A percentile compares a stretch with the other conserved stretches of the same genome.
phyloP scores from a whole-genome alignment of 148 eudicot species.

The Diospyros lotus region DNA sequence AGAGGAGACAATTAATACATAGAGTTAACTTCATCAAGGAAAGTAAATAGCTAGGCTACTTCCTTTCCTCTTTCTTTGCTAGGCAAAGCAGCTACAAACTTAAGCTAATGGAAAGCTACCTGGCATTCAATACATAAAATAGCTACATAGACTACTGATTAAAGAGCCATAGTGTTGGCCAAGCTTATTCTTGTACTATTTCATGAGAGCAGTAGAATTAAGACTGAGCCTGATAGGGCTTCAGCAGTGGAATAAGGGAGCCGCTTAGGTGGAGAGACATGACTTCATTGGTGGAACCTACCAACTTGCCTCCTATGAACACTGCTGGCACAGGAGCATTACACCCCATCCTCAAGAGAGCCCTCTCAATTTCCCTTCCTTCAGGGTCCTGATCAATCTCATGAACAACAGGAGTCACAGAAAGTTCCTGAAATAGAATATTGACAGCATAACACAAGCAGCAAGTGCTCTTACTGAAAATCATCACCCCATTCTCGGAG shows the following conservation, averaged over 20 bases:
- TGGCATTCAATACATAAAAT: neutral
- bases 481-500: slow-evolving; percentile 70
- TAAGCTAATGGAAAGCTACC: slow-evolving; percentile 12
- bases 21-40: slow-evolving; percentile 14
- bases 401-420: slow-evolving; percentile 52
- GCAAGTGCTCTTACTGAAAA: slow-evolving; percentile 90
- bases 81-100: slow-evolving; percentile 6
- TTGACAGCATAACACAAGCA: slow-evolving; percentile 80
- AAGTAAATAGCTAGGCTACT: slow-evolving; percentile 12
- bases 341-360: slow-evolving; percentile 62
- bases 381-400: slow-evolving; percentile 72
- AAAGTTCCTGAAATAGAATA: slow-evolving; percentile 69
- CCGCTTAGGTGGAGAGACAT: slow-evolving; percentile 36
- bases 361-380: slow-evolving; percentile 80
- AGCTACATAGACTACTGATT: neutral
- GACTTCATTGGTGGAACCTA: slow-evolving; percentile 34
- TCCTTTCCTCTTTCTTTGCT: neutral
- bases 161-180: neutral
- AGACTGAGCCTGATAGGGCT: slow-evolving; percentile 8
- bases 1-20: neutral
- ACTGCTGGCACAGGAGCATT: slow-evolving; percentile 69
- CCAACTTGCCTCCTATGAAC: slow-evolving; percentile 65
- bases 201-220: neutral
- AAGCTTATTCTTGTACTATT: slow-evolving; percentile 5
- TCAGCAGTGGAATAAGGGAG: slow-evolving; percentile 19